These are phyloP conservation scores for Hypericum perforatum DNA, from an alignment of 345 rosid species.

Conservation along the genomic window DNA sequence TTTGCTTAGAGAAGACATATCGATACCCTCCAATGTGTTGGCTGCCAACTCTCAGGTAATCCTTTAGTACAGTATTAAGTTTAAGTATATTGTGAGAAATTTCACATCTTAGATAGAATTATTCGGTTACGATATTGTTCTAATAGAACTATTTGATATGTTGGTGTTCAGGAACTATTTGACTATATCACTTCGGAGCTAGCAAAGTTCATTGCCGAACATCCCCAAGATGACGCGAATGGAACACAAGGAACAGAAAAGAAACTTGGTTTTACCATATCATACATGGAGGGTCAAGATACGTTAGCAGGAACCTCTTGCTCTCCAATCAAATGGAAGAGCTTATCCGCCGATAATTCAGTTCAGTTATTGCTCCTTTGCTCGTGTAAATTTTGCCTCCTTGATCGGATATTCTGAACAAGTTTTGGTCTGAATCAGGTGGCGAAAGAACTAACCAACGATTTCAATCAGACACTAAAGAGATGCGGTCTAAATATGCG, in stretches of 20 bases:
- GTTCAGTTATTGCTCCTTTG: slow-evolving; percentile 19
- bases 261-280: slow-evolving; percentile 38
- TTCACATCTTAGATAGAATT: background rate
- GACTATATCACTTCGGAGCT: slow-evolving; percentile 38
- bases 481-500: background rate
- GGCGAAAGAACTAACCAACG: background rate
- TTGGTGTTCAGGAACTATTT: slow-evolving; percentile 29
- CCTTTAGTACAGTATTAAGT: too few species aligned
- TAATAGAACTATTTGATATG: too few species aligned
- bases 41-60: slow-evolving; percentile 33
- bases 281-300: slow-evolving; percentile 29
- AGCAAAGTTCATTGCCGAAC: slow-evolving; percentile 30
- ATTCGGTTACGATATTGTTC: too few species aligned
- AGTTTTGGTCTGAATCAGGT: background rate
- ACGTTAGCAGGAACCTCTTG: slow-evolving; percentile 15
- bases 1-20: slow-evolving; percentile 36
- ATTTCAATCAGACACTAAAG: background rate
- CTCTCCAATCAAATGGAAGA: slow-evolving; percentile 35
- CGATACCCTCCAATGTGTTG: slow-evolving; percentile 31
- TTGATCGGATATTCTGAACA: background rate
- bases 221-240: slow-evolving; percentile 17
- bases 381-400: background rate
- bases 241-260: slow-evolving; percentile 11
- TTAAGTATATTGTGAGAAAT: background rate
- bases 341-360: slow-evolving; percentile 26